Base-by-base conservation (phyloP, 306 rosid genomes). In the Gleditsia sinensis region DNA sequence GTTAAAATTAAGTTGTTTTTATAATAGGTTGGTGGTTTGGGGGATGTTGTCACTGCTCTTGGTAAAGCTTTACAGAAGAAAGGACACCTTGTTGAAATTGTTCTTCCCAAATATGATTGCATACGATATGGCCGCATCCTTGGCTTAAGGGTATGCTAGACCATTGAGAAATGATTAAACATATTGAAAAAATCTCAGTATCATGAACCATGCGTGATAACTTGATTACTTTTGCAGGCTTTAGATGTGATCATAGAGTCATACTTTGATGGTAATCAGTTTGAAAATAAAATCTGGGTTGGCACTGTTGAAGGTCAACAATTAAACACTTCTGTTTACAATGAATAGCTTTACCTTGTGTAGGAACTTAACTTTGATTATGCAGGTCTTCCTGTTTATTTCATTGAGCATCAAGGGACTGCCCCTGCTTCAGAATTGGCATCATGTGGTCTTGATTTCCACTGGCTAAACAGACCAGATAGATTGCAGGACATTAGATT, bases 361-460 rank as follows among this genome's bases (percentile, higher is more conserved):
- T 13, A 2, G 39, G 64, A 67, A 80, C 70, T 67, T 59, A 3
- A 45, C 30, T 74, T 67, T 77, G 25, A 39, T 50, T 39, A 5
- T 80, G 84, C 89, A 94, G 97, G 98, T 57, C 98, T 91, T 70
- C 98, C 97, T 49, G 92, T 91, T 85, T 94, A 94, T 82, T 90
- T 94, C 74, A 90, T 91, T 76, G 98, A 93, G 82, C 91, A 93
- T 82, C 98, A 93, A 80, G 98, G 98, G 76, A 83, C 70, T 77
- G 90, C 96, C 20, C 79, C 83, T 66, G 92, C 96, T 77, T 87
- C 96, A 43, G 89, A 92, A 62, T 73, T 94, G 77, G 87, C 84
- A 64, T 86, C 87, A 33, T 92, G 97, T 67, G 99, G 97, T 71
- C 99, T 94, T 77, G 93, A 90, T 68, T 85, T 79, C 54, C 39